phyloP scores from a whole-genome alignment of 192 early-diverging fungal genomes.

The Spizellomyces sp. region DNA sequence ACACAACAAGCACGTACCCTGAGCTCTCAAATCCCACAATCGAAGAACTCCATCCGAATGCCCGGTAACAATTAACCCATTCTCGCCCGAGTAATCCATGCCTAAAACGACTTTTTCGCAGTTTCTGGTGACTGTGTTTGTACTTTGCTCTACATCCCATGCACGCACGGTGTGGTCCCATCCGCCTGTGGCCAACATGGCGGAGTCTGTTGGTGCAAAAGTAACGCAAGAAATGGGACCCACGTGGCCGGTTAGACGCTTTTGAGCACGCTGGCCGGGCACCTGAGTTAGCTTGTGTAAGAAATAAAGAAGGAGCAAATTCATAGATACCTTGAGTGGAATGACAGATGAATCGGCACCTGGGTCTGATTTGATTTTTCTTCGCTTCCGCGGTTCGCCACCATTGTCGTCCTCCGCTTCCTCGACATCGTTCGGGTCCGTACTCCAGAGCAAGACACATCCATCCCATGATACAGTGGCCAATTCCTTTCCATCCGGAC shows the following conservation, averaged over 20 bases:
- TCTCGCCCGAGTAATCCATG: slow-evolving; percentile 70
- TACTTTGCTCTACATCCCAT: slow-evolving; percentile 80
- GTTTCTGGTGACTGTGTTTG: slow-evolving; percentile 75
- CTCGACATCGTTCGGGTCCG: slow-evolving; percentile 38
- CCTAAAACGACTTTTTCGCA: slow-evolving; percentile 85
- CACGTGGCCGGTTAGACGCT: slow-evolving; percentile 68
- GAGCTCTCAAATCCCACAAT: slow-evolving; percentile 87
- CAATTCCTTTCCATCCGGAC: slow-evolving; percentile 49
- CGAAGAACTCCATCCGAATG: slow-evolving; percentile 82
- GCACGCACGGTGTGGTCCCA: slow-evolving; percentile 91
- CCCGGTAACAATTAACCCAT: slow-evolving; percentile 81
- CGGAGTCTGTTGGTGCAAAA: slow-evolving; percentile 54
- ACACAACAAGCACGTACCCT: slow-evolving; percentile 43
- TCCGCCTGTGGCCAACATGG: slow-evolving; percentile 80
- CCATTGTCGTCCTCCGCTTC: slow-evolving; percentile 2
- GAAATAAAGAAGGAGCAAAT: too few relatives aligned
- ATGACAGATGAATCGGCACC: slow-evolving; percentile 1
- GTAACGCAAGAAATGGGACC: slow-evolving; percentile 74
- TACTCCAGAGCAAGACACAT: slow-evolving; percentile 76
- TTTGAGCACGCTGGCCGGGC: slow-evolving; percentile 12
- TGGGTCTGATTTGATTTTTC: slow-evolving; percentile 41
- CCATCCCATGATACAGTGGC: slow-evolving; percentile 78
- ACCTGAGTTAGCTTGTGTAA: too few relatives aligned
- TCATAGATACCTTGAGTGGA: too few relatives aligned
- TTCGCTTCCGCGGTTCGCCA: slow-evolving; percentile 10